Conservation (phyloP, 2,329 filamentous ascomycete genomes). For the Colletotrichum phormii region DNA sequence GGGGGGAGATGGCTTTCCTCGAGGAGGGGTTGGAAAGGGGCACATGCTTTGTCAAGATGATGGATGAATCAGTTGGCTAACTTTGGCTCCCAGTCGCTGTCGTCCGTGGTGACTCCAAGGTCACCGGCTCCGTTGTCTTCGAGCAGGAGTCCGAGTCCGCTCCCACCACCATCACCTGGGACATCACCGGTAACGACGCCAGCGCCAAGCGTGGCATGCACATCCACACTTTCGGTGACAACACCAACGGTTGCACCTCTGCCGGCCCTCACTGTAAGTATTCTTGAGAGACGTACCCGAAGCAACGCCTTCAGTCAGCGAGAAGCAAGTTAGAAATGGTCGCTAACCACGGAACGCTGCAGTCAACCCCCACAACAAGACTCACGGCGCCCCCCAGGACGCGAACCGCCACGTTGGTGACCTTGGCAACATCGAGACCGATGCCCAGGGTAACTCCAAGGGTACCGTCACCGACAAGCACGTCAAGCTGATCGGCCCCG, state of each 20-base stretch:
- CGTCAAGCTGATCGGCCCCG: slow-evolving; percentile 94
- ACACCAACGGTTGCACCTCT: slow-evolving; percentile 99
- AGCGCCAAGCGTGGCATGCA: slow-evolving; percentile 98
- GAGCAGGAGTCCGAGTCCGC: slow-evolving; percentile 87
- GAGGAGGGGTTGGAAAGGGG: not conserved
- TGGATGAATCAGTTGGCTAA: slow-evolving; percentile 39
- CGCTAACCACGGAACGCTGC: slow-evolving; percentile 13
- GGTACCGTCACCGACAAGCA: slow-evolving; percentile 83
- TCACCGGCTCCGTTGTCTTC: slow-evolving; percentile 93
- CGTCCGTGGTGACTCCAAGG: slow-evolving; percentile 96
- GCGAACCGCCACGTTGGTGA: slow-evolving; percentile 94
- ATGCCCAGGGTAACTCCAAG: slow-evolving; percentile 89
- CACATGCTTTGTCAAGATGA: slow-evolving; percentile 4
- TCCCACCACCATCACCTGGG: slow-evolving; percentile 89
- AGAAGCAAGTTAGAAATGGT: not conserved
- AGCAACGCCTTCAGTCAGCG: not conserved
- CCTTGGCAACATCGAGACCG: slow-evolving; percentile 96
- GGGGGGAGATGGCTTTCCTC: not conserved
- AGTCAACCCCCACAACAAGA: slow-evolving; percentile 97
- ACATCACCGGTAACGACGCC: slow-evolving; percentile 91
- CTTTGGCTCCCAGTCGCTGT: slow-evolving; percentile 78
- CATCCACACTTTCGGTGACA: slow-evolving; percentile 99
- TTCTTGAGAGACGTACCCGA: not conserved
- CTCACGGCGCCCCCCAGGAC: slow-evolving; percentile 88
- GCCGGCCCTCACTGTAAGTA: slow-evolving; percentile 95